phyloP scores from a whole-genome alignment of 768 basidiomycete species.

The Dictyophora rubrovolvata region DNA sequence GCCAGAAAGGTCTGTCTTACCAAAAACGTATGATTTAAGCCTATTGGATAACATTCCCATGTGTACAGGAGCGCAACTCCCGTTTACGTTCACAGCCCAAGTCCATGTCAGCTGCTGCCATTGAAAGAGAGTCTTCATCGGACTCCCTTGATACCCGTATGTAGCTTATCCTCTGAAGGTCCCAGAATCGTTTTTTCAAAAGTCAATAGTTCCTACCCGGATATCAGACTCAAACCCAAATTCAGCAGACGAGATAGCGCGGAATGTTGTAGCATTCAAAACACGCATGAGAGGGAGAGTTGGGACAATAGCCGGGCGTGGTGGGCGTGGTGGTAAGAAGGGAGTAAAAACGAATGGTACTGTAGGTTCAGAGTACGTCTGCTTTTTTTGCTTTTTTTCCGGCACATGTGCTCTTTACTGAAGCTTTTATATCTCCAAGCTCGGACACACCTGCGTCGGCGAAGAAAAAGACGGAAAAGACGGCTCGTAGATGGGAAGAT shows the following conservation, averaged over 20 bases:
- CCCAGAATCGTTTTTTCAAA: constrained; percentile 1
- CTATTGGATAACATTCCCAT: background rate
- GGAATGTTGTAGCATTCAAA: constrained; percentile 87
- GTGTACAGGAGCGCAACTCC: constrained; percentile 57
- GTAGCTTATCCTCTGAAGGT: background rate
- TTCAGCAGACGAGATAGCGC: constrained; percentile 75
- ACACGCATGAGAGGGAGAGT: constrained; percentile 70
- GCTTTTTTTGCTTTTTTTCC: background rate
- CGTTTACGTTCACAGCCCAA: constrained; percentile 38
- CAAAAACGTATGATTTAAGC: background rate
- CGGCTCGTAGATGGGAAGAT: constrained; percentile 89
- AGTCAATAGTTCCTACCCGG: constrained; percentile 36
- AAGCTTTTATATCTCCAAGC: constrained; percentile 22
- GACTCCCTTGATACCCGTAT: constrained; percentile 29
- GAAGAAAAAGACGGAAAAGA: constrained; percentile 49
- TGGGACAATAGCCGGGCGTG: constrained; percentile 41
- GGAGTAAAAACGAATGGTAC: constrained; percentile 52
- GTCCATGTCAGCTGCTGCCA: constrained; percentile 22
- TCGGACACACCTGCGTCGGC: constrained; percentile 43
- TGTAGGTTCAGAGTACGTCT: constrained; percentile 60
- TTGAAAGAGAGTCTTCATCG: constrained; percentile 36
- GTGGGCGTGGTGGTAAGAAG: constrained; percentile 35
- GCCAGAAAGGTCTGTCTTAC: constrained; percentile 45
- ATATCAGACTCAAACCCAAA: constrained; percentile 48
- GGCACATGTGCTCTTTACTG: background rate